phyloP scores from a whole-genome alignment of 2,329 filamentous ascomycete genomes.

The Aspergillus ochraceoroseus region DNA sequence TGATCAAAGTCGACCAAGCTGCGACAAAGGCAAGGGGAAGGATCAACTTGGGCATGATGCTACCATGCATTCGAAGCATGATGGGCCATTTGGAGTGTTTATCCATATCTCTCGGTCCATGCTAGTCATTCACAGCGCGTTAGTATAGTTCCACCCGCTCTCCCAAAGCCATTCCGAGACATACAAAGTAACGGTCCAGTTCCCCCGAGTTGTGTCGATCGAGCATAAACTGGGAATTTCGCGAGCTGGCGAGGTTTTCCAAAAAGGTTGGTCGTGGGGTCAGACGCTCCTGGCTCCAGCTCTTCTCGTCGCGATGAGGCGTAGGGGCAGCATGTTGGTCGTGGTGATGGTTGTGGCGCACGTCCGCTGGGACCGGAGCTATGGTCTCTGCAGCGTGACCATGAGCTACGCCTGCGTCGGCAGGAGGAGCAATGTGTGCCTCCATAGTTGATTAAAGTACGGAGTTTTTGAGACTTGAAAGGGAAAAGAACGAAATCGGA shows the following conservation, averaged over 20 bases:
- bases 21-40: conserved; percentile 61
- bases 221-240: conserved; percentile 31
- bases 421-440: neutral
- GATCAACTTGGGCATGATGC: conserved; percentile 68
- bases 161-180: conserved; percentile 16
- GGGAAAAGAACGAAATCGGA: conserved; percentile 8
- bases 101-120: conserved; percentile 60
- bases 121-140: conserved; percentile 15
- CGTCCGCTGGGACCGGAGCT: conserved; percentile 20
- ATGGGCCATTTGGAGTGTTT: conserved; percentile 73
- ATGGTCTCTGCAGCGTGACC: conserved; percentile 15
- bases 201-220: conserved; percentile 39
- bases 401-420: conserved; percentile 7
- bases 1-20: conserved; percentile 62
- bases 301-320: conserved; percentile 21
- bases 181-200: conserved; percentile 59
- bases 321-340: conserved; percentile 2
- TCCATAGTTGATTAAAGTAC: conserved; percentile 7
- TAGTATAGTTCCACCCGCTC: neutral
- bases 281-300: conserved; percentile 21
- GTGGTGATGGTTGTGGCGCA: conserved; percentile 14
- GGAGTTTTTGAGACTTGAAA: neutral
- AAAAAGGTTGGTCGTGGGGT: conserved; percentile 35
- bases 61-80: conserved; percentile 71
- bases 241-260: conserved; percentile 30